Percentiles rank a stretch among this genome's conserved stretches.
These are phyloP conservation scores for Axilococcus clingmanii DNA, from an alignment of 139 green algal species.

Conservation along the genomic window DNA sequence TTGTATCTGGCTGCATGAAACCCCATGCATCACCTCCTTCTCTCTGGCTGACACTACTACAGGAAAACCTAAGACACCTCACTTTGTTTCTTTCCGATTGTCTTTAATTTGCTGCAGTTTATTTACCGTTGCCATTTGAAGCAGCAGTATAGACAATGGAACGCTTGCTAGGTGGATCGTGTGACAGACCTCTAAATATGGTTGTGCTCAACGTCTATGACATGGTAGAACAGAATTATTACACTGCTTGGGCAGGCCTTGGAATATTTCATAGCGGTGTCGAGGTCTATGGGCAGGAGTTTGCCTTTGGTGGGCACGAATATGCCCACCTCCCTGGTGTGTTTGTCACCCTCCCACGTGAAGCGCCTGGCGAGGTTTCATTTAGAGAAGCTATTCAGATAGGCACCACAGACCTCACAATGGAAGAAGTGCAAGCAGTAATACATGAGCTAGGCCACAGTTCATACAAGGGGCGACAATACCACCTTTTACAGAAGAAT, in stretches of 20 bases:
- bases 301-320: constrained; percentile 81
- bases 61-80: too few relatives aligned
- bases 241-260: constrained; percentile 59
- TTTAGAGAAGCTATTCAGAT: constrained; percentile 58
- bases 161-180: too few relatives aligned
- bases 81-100: too few relatives aligned
- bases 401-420: constrained; percentile 50
- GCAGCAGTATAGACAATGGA: too few relatives aligned
- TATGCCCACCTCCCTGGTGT: constrained; percentile 73
- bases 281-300: constrained; percentile 78
- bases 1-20: too few relatives aligned
- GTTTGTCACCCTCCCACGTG: constrained; percentile 73
- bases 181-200: too few relatives aligned
- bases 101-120: not conserved
- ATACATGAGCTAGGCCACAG: constrained; percentile 62
- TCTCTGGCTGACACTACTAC: too few relatives aligned
- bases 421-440: constrained; percentile 55
- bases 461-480: constrained; percentile 71
- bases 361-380: constrained; percentile 66
- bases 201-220: constrained; percentile 78
- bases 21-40: too few relatives aligned
- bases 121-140: not conserved
- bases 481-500: constrained; percentile 82
- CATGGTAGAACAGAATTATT: constrained; percentile 56
- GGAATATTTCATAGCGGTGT: constrained; percentile 83